phyloP scores from a whole-genome alignment of 495 filamentous ascomycete species.

The Aspergillus coremiiformis region DNA sequence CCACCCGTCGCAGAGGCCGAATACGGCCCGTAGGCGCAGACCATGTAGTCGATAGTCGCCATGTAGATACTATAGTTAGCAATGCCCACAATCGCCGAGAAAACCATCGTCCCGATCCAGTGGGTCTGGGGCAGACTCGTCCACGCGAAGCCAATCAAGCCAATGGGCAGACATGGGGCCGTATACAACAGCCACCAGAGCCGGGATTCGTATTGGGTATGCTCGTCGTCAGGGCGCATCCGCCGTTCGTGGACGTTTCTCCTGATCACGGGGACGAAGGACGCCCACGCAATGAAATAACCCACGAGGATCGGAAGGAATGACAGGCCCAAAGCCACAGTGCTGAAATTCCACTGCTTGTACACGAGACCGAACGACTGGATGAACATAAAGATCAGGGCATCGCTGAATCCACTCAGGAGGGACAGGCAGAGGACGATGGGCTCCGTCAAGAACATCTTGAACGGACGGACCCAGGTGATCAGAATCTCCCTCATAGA shows the following conservation, averaged over 20 bases:
- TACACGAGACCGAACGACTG: constrained; percentile 55
- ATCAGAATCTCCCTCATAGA: constrained; percentile 46
- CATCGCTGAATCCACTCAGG: constrained; percentile 55
- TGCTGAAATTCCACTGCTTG: constrained; percentile 49
- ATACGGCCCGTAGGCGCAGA: constrained; percentile 63
- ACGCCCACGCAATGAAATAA: constrained; percentile 51
- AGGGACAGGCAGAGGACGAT: constrained; percentile 53
- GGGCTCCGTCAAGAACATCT: constrained; percentile 54
- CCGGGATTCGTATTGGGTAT: constrained; percentile 53
- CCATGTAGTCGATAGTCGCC: constrained; percentile 72
- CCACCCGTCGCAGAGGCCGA: constrained; percentile 66
- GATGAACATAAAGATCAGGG: constrained; percentile 61
- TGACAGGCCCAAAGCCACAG: constrained; percentile 42
- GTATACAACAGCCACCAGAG: constrained; percentile 53
- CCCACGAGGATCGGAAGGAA: constrained; percentile 55
- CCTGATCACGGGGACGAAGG: constrained; percentile 47
- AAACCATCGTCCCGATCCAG: constrained; percentile 61
- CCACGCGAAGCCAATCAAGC: constrained; percentile 59
- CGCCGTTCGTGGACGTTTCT: constrained; percentile 43
- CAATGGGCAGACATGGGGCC: constrained; percentile 51
- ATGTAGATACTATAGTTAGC: constrained; percentile 68
- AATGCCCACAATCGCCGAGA: constrained; percentile 56
- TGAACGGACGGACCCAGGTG: constrained; percentile 54
- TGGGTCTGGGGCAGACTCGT: constrained; percentile 50
- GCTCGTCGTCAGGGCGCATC: constrained; percentile 45